A percentile compares a stretch with the other conserved stretches of the same genome.
Conservation (phyloP, 306 rosid genomes). For the apple (Malus domestica) region ASM211411v1 NC_041802.1:11523501-11524000, state of each 20-base stretch:
- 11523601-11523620: slow-evolving; percentile 60
- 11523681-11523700: slow-evolving; percentile 10
- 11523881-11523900: slow-evolving; percentile 21
- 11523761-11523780: slow-evolving; percentile 63
- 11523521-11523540: slow-evolving; percentile 84
- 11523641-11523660: slow-evolving; percentile 49
- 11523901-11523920: slow-evolving; percentile 15
- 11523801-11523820: slow-evolving; percentile 74
- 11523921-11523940: slow-evolving; percentile 28
- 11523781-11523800: slow-evolving; percentile 66
- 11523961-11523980: slow-evolving; percentile 1
- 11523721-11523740: slow-evolving; percentile 52
- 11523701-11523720: slow-evolving; percentile 29
- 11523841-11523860: slow-evolving; percentile 77
- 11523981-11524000: slow-evolving; percentile 1
- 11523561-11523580: slow-evolving; percentile 50
- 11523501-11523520: slow-evolving; percentile 68
- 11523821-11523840: slow-evolving; percentile 89
- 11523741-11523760: slow-evolving; percentile 56
- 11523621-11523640: slow-evolving; percentile 67
- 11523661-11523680: neutral
- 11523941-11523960: slow-evolving; percentile 34
- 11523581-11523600: slow-evolving; percentile 56
- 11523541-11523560: slow-evolving; percentile 64
- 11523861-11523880: slow-evolving; percentile 19